These are phyloP conservation scores for Penicillium paradoxum DNA, from an alignment of 495 filamentous ascomycete species.

Conservation along the genomic window DNA sequence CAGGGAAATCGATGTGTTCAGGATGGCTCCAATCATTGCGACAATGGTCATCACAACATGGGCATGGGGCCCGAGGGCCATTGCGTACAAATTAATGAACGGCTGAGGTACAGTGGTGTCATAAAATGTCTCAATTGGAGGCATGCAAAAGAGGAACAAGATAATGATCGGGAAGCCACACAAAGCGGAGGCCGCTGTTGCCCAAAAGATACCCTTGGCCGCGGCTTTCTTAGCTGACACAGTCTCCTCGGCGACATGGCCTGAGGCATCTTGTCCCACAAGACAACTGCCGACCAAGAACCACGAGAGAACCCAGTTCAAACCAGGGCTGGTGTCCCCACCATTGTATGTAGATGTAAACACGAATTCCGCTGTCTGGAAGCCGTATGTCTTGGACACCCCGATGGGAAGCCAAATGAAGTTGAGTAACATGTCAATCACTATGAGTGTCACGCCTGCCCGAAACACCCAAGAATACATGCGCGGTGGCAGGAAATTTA, in stretches of 20 bases:
- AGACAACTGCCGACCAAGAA: slow-evolving; percentile 29
- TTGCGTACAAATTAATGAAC: slow-evolving; percentile 36
- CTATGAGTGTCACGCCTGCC: slow-evolving; percentile 30
- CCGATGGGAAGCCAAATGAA: slow-evolving; percentile 36
- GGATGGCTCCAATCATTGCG: slow-evolving; percentile 29
- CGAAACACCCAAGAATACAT: slow-evolving; percentile 35
- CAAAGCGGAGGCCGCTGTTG: slow-evolving; percentile 29
- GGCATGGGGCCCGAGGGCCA: slow-evolving; percentile 29
- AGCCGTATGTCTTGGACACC: slow-evolving; percentile 31
- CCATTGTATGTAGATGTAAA: slow-evolving; percentile 35
- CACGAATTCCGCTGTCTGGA: slow-evolving; percentile 30
- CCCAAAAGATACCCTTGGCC: slow-evolving; percentile 35
- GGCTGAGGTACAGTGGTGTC: slow-evolving; percentile 30
- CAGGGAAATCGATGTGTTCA: slow-evolving; percentile 37
- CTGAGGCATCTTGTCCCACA: slow-evolving; percentile 33
- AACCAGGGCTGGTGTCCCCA: slow-evolving; percentile 21
- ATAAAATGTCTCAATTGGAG: slow-evolving; percentile 29
- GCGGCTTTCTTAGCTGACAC: slow-evolving; percentile 35
- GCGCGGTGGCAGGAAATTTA: slow-evolving; percentile 31
- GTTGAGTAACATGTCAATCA: slow-evolving; percentile 33
- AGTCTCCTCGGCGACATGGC: slow-evolving; percentile 35
- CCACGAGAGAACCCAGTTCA: slow-evolving; percentile 38
- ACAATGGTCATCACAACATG: slow-evolving; percentile 36
- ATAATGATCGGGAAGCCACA: slow-evolving; percentile 37
- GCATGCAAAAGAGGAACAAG: slow-evolving; percentile 35